These are phyloP conservation scores for Vicia villosa DNA, from an alignment of 306 rosid genomes.

Conservation along the genomic window DNA sequence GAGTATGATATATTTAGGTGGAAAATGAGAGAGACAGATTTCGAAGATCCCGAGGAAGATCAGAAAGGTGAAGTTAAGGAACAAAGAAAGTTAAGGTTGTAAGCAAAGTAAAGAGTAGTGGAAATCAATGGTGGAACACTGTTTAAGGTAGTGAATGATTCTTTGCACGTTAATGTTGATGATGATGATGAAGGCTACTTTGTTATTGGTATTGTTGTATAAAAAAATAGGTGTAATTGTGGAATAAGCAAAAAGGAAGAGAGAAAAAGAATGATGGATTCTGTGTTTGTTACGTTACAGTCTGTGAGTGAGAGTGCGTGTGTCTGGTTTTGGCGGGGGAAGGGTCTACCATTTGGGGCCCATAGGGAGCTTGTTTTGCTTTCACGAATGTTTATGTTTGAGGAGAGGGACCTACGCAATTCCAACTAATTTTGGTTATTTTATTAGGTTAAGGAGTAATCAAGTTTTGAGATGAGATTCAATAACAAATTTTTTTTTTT, in stretches of 20 bases:
- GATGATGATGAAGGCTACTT: conserved; percentile 11
- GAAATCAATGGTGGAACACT: conserved; percentile 25
- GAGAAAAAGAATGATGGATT: conserved; percentile 2
- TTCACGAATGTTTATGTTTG: conserved; percentile 39
- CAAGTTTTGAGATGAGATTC: too few relatives aligned
- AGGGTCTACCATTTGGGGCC: conserved; percentile 36
- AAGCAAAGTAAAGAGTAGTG: conserved; percentile 22
- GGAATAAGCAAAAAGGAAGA: conserved; percentile 1
- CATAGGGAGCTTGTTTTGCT: conserved; percentile 36
- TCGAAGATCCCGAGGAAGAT: conserved; percentile 55
- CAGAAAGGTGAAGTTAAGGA: conserved; percentile 36
- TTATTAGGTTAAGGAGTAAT: too few relatives aligned
- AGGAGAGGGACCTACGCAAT: background rate
- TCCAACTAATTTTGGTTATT: conserved; percentile 27
- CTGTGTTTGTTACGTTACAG: conserved; percentile 28
- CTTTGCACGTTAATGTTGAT: conserved; percentile 29
- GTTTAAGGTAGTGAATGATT: conserved; percentile 12
- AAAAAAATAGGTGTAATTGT: background rate
- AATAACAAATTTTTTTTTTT: too few relatives aligned
- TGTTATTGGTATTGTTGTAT: background rate
- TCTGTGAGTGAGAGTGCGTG: conserved; percentile 8
- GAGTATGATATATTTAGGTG: conserved; percentile 19
- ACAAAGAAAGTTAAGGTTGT: conserved; percentile 26
- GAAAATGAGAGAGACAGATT: conserved; percentile 26
- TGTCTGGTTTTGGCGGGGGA: conserved; percentile 27